Base-by-base conservation (phyloP, 2,329 filamentous ascomycete genomes). In the Ceratocystis diversiconidia region DNA sequence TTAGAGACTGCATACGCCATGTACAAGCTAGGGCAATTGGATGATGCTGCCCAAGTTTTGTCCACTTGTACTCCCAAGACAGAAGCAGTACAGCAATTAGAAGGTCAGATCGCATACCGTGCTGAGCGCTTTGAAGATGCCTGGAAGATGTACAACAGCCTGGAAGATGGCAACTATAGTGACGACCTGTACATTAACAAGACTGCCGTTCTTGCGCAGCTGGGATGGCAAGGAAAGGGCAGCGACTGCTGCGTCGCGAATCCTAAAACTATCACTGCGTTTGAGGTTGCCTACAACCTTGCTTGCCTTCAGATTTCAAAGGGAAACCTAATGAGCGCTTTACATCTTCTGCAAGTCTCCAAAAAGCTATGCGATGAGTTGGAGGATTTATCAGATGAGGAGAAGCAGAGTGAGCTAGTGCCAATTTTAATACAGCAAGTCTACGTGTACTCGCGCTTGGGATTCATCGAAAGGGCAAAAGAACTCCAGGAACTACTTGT, bases 1-100 rank as follows among this genome's bases (percentile, higher is more conserved):
- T 79, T 92, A 55, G 89, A 92, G 74, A 86, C 86, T 73, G 83
- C 87, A 1, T 95, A 95, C 76, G 86, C 88, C n/a, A 80, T 92
- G 22, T 95, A 94, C 77, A 94, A 92, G 77, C 82, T 83, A 0
- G 88, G 88, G 28, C 80, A 85, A 69, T 80, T 90, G 1, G 77
- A 80, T 22, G 85, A 86, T 66, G 89, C 89, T n/a, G 65, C 67
- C 17, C 66, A 68, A 22, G 25, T 62, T 17, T 32, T 69, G 6
- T 44, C 59, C 2, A 36, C 62, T 8, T 59, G 62, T 19, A 22
- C 52, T 3, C 7, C 36, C 6, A 46, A 44, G 28, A 65, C 81
- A 30, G 74, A 72, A 1, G 68, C 76, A 17, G 71, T 82, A 19
- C 75, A 74, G 44, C 84, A 86, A 72, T 74, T 86, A 17, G 80